A percentile compares a stretch with the other conserved stretches of the same genome.
phyloP scores from a whole-genome alignment of 1,284 basidiomycete species.

The Fomitiporia mediterranea region DNA sequence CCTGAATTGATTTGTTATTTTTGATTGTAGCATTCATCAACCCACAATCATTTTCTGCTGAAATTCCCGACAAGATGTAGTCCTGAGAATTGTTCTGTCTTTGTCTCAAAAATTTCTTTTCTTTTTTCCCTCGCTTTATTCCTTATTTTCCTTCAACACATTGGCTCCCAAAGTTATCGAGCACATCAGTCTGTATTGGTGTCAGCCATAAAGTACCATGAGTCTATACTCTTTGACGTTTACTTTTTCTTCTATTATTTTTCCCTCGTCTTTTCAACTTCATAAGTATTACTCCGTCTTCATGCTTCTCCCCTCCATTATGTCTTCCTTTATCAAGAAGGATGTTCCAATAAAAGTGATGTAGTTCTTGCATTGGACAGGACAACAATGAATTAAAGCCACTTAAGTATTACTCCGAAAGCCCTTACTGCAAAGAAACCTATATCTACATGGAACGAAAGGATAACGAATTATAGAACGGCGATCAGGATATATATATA shows the following conservation, averaged over 20 bases:
- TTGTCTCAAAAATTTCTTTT: conserved; percentile 21
- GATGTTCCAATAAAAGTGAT: conserved; percentile 16
- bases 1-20: conserved; percentile 21
- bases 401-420: background rate
- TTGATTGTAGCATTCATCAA: conserved; percentile 22
- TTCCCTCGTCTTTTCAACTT: conserved; percentile 27
- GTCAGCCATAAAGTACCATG: conserved; percentile 29
- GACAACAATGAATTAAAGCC: background rate
- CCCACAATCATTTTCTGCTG: conserved; percentile 17
- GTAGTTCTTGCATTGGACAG: background rate
- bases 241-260: no score
- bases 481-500: conserved; percentile 13
- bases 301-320: conserved; percentile 13
- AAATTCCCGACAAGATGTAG: conserved; percentile 14
- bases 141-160: conserved; percentile 12
- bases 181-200: conserved; percentile 25
- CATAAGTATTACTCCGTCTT: conserved; percentile 18
- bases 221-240: conserved; percentile 29
- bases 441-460: no score
- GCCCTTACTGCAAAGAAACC: background rate
- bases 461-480: background rate
- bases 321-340: conserved; percentile 11
- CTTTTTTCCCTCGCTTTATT: conserved; percentile 18
- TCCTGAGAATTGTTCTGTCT: background rate
- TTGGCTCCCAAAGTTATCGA: conserved; percentile 9